Evolutionary conservation across 1,139 yeast species (phyloP).

Genomic region (Pneumocystis murina): DNA sequence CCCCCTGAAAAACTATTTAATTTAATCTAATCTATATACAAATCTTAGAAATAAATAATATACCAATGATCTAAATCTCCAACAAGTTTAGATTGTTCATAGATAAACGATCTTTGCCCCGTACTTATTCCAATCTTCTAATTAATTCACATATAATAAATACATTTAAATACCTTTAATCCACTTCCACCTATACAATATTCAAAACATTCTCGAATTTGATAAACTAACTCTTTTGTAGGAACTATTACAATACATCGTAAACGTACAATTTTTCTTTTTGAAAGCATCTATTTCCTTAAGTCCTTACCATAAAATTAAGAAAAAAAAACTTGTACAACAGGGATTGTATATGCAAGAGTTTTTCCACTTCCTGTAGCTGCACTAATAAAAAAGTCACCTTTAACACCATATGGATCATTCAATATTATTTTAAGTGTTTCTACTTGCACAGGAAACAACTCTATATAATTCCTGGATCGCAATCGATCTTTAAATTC

Average conservation of each 20-base stretch:
- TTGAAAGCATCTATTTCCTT: conserved; percentile 28
- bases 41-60: background rate
- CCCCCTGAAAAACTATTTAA: conserved; percentile 20
- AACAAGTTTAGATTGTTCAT: conserved; percentile 42
- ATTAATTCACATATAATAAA: background rate
- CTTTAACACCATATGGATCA: conserved; percentile 29
- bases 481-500: conserved; percentile 13
- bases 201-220: conserved; percentile 54
- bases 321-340: conserved; percentile 36
- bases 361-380: conserved; percentile 97
- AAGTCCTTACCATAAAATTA: background rate
- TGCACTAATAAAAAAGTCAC: conserved; percentile 69
- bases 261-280: conserved; percentile 54
- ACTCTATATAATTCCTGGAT: conserved; percentile 29
- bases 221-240: conserved; percentile 72
- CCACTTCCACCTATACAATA: conserved; percentile 52
- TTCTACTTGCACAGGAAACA: conserved; percentile 35
- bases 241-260: conserved; percentile 77
- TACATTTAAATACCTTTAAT: conserved; percentile 20
- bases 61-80: conserved; percentile 9
- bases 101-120: conserved; percentile 47
- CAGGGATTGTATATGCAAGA: conserved; percentile 72
- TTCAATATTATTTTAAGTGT: conserved; percentile 38
- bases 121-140: conserved; percentile 39
- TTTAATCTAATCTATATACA: background rate